A percentile compares a stretch with the other conserved stretches of the same genome.
phyloP scores from a whole-genome alignment of 768 basidiomycete genomes.

The Russula earlei region DNA sequence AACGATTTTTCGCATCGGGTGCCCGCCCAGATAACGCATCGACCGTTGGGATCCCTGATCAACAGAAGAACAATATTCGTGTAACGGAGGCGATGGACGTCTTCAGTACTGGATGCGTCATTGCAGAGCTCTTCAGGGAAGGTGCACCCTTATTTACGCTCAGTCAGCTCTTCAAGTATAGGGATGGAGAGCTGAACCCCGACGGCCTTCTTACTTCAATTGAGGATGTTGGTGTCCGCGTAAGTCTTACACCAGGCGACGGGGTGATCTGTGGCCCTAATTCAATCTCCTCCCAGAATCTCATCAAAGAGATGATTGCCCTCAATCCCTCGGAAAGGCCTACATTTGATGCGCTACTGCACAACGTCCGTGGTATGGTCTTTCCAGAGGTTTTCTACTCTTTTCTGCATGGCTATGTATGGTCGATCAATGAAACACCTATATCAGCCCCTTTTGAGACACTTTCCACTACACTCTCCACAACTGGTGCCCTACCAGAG shows the following conservation, averaged over 20 bases:
- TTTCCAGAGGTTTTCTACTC: slow-evolving; percentile 94
- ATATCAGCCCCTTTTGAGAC: slow-evolving; percentile 39
- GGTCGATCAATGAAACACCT: slow-evolving; percentile 65
- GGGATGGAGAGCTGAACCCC: slow-evolving; percentile 74
- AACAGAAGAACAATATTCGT: slow-evolving; percentile 60
- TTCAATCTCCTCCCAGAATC: slow-evolving; percentile 39
- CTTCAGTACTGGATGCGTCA: slow-evolving; percentile 89
- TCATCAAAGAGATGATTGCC: slow-evolving; percentile 86
- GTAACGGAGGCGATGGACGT: slow-evolving; percentile 97
- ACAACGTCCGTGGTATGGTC: slow-evolving; percentile 63
- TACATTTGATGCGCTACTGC: slow-evolving; percentile 70
- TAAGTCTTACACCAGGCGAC: slow-evolving; percentile 32
- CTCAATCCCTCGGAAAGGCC: slow-evolving; percentile 71
- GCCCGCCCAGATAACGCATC: slow-evolving; percentile 38
- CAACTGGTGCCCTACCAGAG: background rate
- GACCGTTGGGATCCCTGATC: slow-evolving; percentile 33
- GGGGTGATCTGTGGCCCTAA: slow-evolving; percentile 3
- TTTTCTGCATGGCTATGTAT: slow-evolving; percentile 84
- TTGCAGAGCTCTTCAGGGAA: slow-evolving; percentile 93
- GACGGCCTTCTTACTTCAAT: slow-evolving; percentile 64
- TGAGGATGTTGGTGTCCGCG: slow-evolving; percentile 74
- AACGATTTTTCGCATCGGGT: slow-evolving; percentile 79
- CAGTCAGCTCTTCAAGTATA: slow-evolving; percentile 90
- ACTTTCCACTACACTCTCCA: slow-evolving; percentile 24
- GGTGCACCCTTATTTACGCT: slow-evolving; percentile 89